Conservation (phyloP, 768 basidiomycete genomes). For the Mycena albidolilacea region DNA sequence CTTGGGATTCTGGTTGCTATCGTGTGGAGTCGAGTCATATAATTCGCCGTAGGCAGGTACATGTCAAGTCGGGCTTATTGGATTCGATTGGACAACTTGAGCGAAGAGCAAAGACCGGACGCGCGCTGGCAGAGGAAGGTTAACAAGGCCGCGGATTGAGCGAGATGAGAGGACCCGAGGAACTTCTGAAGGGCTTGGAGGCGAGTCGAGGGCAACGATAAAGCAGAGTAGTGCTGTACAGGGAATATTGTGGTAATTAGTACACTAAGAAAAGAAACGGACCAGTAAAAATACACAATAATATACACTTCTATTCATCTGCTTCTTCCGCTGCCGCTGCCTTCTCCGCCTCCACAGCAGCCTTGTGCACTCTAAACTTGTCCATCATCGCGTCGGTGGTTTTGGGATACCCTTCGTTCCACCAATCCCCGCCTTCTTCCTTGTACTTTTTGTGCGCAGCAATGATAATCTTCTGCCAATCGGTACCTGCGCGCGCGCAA, state of each 20-base stretch:
- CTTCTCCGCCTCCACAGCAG: background rate
- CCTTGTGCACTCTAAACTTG: slow-evolving; percentile 32
- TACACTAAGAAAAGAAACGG: no score
- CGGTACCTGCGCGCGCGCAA: slow-evolving; percentile 9
- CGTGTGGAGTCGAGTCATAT: background rate
- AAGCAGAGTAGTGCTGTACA: no score
- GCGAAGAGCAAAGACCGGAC: no score
- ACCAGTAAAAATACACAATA: background rate
- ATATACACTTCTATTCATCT: slow-evolving; percentile 14
- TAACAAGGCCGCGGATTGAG: no score
- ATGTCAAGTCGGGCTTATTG: no score
- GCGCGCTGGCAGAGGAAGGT: no score
- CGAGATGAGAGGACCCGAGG: no score
- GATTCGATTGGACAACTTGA: no score
- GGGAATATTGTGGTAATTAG: no score
- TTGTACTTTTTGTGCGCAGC: slow-evolving; percentile 7
- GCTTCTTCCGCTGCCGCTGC: background rate
- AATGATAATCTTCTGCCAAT: slow-evolving; percentile 23
- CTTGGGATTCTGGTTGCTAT: background rate
- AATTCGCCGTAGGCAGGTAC: no score
- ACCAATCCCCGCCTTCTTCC: slow-evolving; percentile 17
- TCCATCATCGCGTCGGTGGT: slow-evolving; percentile 19
- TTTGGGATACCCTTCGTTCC: background rate
- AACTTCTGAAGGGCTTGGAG: no score
- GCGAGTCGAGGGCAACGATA: no score